Base-by-base conservation (phyloP, 441 rosid species). In the Hypseocharis bilobata region DNA sequence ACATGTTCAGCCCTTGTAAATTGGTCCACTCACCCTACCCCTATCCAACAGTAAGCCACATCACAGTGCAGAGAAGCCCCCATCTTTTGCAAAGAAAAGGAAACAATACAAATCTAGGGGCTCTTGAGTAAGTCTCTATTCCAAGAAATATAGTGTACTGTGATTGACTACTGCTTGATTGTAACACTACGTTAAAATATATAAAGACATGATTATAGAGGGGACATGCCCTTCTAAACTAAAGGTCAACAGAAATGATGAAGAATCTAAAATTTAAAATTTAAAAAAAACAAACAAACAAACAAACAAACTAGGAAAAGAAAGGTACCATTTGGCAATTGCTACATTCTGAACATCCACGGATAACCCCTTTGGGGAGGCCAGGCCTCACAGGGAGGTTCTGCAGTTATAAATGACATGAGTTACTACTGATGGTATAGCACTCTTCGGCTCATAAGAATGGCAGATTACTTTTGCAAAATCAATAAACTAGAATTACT, bases 301-400 rank as follows among this genome's bases (percentile, higher is more conserved):
- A 23, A n/a, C n/a, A 36, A 44, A 42, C 47, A n/a, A 17, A 30
- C 1, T n/a, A n/a, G n/a, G n/a, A n/a, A 44, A 26, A 64, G 52
- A 63, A 74, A 70, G 60, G 45, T 78, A 94, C 99, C 99, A 89
- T 94, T 69, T 86, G 98, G 82, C 98, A 91, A 76, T 81, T 86
- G 63, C 74, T 83, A 77, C 98, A 89, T 26, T 85, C 79, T 40
- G 82, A 78, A 75, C 96, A 89, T 59, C 91, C 99, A 26, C 87
- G 88, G 34, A 86, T 70, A 69, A 91, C 96, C 4, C 98, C 99
- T 76, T 85, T 85, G 20, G 98, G 92, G 65, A 89, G 84, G 66
- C 64, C 68, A 71, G 83, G 74, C 83, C 78, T 81, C 56, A 22
- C 60, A 42, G 47, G 68, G 69, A 63, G 76, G 76, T 58, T 75